Conservation (phyloP, 164 flowering plant genomes). For the Nymphaea thermarum region DNA sequence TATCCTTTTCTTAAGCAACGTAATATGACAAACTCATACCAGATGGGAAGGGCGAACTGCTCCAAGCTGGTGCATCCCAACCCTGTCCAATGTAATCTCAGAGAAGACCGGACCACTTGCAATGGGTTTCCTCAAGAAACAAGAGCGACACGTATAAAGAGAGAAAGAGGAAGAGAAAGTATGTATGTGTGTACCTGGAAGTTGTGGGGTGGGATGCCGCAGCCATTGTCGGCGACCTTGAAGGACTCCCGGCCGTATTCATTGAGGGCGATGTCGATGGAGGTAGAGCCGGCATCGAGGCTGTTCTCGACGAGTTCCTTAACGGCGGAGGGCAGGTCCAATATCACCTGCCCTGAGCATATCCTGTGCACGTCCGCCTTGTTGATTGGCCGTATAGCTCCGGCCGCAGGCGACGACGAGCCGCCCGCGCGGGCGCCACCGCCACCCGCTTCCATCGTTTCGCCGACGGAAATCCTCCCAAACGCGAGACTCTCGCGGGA, state of each 20-base stretch:
- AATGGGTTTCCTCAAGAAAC: not conserved
- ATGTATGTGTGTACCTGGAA: conserved; percentile 44
- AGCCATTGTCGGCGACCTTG: conserved; percentile 85
- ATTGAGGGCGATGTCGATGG: conserved; percentile 63
- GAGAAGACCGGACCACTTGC: not conserved
- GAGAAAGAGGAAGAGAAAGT: not conserved
- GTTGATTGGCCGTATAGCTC: conserved; percentile 49
- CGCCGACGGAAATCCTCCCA: too few species aligned
- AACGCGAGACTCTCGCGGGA: too few species aligned
- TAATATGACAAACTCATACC: too few species aligned
- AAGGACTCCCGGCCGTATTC: conserved; percentile 69
- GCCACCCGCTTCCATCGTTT: too few species aligned
- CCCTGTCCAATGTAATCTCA: too few species aligned
- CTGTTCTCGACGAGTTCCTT: conserved; percentile 99
- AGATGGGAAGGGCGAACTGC: too few species aligned
- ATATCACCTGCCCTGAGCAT: conserved; percentile 86
- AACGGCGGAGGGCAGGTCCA: conserved; percentile 92
- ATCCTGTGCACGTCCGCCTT: conserved; percentile 69
- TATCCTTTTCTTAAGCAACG: too few species aligned
- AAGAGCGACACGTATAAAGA: not conserved
- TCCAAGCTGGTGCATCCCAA: too few species aligned
- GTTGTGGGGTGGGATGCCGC: conserved; percentile 74
- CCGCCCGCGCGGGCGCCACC: not conserved
- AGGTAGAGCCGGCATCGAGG: conserved; percentile 91
- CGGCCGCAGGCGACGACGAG: conserved; percentile 9